Evolutionary conservation across 352 stramenopile genomes (phyloP).

Genomic region (Globisporangium alternatum): DNA sequence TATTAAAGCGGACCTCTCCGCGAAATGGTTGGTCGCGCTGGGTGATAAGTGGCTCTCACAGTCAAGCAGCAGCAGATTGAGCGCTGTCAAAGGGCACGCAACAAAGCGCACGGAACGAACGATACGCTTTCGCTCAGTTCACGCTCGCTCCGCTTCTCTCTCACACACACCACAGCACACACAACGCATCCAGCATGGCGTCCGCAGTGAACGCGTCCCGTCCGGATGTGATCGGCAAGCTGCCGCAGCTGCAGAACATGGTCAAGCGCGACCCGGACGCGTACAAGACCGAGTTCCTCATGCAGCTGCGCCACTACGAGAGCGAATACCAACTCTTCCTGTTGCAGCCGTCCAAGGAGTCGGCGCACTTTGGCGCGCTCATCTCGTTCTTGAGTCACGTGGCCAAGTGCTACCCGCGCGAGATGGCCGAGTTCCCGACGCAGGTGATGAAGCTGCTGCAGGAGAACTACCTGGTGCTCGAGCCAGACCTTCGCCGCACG

Average conservation of each 20-base stretch:
- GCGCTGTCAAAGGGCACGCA: slow-evolving; percentile 13
- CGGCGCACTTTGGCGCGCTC: slow-evolving; percentile 92
- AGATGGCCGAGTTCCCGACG: slow-evolving; percentile 81
- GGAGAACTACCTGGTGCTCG: slow-evolving; percentile 86
- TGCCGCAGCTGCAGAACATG: slow-evolving; percentile 98
- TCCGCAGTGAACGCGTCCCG: slow-evolving; percentile 70
- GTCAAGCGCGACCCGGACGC: slow-evolving; percentile 96
- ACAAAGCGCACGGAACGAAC: not conserved
- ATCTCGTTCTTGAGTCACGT: slow-evolving; percentile 96
- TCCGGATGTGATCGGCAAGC: slow-evolving; percentile 86
- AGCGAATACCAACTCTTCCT: slow-evolving; percentile 95
- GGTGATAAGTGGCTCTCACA: not conserved
- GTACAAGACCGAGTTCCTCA: slow-evolving; percentile 97
- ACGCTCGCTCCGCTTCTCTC: too few species aligned
- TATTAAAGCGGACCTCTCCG: not conserved
- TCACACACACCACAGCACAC: slow-evolving; percentile 10
- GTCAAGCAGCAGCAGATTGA: too few species aligned
- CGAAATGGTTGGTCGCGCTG: slow-evolving; percentile 15
- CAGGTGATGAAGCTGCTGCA: slow-evolving; percentile 93
- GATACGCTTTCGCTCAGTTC: not conserved
- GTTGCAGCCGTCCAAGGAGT: slow-evolving; percentile 90
- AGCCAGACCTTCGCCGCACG: slow-evolving; percentile 91
- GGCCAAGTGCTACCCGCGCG: slow-evolving; percentile 85
- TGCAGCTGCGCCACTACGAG: slow-evolving; percentile 95
- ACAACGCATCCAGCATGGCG: slow-evolving; percentile 27